Evolutionary conservation across 2,329 filamentous ascomycete genomes (phyloP).

Genomic region (Hyphodiscus sp.): DNA sequence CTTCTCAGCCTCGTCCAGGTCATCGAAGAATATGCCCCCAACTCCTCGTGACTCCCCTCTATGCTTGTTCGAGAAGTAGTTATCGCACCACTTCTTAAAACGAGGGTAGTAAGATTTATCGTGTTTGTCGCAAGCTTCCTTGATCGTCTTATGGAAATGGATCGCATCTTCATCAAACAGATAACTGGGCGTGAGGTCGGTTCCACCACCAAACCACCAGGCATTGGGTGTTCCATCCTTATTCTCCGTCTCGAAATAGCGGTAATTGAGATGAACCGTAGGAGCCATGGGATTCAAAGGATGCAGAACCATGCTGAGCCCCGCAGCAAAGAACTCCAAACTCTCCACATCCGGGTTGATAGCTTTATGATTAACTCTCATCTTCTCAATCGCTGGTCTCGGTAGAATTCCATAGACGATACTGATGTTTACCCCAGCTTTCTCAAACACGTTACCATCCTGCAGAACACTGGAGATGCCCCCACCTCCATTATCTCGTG

Average conservation of each 20-base stretch:
- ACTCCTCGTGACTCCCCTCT: slow-evolving; percentile 79
- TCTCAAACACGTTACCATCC: slow-evolving; percentile 95
- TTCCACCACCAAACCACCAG: slow-evolving; percentile 98
- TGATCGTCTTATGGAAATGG: slow-evolving; percentile 92
- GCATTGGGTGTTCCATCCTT: slow-evolving; percentile 73
- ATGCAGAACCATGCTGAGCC: slow-evolving; percentile 87
- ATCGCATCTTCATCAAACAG: slow-evolving; percentile 96
- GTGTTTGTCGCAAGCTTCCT: slow-evolving; percentile 87
- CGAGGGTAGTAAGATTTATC: slow-evolving; percentile 85
- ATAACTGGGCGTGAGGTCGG: slow-evolving; percentile 87
- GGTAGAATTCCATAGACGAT: slow-evolving; percentile 91
- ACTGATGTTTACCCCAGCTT: slow-evolving; percentile 91
- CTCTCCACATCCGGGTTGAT: slow-evolving; percentile 72
- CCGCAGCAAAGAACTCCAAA: slow-evolving; percentile 91
- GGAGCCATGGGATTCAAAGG: slow-evolving; percentile 94
- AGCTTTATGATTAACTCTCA: slow-evolving; percentile 92
- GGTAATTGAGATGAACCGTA: slow-evolving; percentile 96
- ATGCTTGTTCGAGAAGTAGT: slow-evolving; percentile 95
- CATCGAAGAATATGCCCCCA: slow-evolving; percentile 98
- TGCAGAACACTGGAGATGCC: slow-evolving; percentile 93
- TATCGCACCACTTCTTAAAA: slow-evolving; percentile 98
- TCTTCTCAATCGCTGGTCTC: slow-evolving; percentile 79
- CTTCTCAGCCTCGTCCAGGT: slow-evolving; percentile 80
- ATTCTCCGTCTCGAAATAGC: slow-evolving; percentile 95
- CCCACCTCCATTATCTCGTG: slow-evolving; percentile 79